These are phyloP conservation scores for Hypoxylon sp. DNA, from an alignment of 2,329 filamentous ascomycete species.

Conservation along the genomic window DNA sequence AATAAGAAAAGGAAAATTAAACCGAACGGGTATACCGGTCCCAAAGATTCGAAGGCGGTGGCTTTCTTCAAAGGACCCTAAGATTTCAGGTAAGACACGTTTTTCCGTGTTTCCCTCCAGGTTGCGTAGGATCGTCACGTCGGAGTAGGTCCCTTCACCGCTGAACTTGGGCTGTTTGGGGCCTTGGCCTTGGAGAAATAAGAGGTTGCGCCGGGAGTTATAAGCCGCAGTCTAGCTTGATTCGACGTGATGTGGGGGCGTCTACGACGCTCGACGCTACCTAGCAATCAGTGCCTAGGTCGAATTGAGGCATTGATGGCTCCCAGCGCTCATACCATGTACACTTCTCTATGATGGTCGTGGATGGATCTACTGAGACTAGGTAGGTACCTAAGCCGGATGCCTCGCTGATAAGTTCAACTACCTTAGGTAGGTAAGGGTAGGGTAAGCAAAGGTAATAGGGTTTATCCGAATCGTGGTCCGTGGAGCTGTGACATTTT, in stretches of 20 bases:
- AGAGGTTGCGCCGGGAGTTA: constrained; percentile 29
- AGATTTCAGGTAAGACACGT: constrained; percentile 30
- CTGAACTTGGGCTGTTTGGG: constrained; percentile 26
- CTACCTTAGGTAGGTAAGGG: no score
- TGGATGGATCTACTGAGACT: constrained; percentile 1
- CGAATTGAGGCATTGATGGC: constrained; percentile 30
- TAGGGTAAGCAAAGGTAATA: constrained; percentile 30
- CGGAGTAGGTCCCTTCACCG: constrained; percentile 40
- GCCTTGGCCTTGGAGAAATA: constrained; percentile 33
- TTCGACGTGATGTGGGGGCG: constrained; percentile 33
- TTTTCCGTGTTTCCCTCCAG: constrained; percentile 30
- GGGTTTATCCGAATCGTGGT: constrained; percentile 31
- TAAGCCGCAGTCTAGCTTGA: constrained; percentile 39
- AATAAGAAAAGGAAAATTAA: constrained; percentile 2
- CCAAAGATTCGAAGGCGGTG: constrained; percentile 20
- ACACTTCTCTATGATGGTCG: constrained; percentile 12
- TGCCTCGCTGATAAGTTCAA: constrained; percentile 20
- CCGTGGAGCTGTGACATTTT: constrained; percentile 5
- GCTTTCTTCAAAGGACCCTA: constrained; percentile 11
- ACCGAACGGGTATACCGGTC: constrained; percentile 3
- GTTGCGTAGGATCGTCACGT: constrained; percentile 40
- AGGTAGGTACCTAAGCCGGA: constrained; percentile 17
- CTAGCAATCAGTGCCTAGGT: constrained; percentile 37
- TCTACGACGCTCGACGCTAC: constrained; percentile 32
- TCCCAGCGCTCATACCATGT: constrained; percentile 11